Percentiles rank a stretch among this genome's conserved stretches.
Conservation (phyloP, 2,329 filamentous ascomycete genomes). For the Rugonectria rugulosa region DNA sequence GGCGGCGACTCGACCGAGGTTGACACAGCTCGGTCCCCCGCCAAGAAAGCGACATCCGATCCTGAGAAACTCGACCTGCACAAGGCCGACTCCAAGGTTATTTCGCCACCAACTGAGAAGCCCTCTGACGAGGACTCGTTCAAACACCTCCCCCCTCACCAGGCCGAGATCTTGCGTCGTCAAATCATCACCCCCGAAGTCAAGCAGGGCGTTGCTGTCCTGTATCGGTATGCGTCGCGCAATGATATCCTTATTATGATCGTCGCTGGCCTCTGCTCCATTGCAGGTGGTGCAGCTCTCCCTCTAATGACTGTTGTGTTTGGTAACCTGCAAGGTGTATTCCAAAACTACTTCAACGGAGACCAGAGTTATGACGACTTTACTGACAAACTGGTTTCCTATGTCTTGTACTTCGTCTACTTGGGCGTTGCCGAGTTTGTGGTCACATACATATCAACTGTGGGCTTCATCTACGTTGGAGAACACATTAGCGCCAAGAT, state of each 20-base stretch:
- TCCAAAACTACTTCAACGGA: constrained; percentile 67
- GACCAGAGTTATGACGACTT: constrained; percentile 62
- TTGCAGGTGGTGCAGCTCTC: constrained; percentile 76
- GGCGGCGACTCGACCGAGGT: constrained; percentile 45
- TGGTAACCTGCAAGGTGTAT: constrained; percentile 76
- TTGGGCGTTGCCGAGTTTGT: constrained; percentile 83
- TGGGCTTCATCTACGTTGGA: constrained; percentile 89
- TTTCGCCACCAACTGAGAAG: constrained; percentile 37
- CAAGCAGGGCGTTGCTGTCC: constrained; percentile 68
- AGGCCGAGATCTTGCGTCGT: constrained; percentile 71
- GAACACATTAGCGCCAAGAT: constrained; percentile 83
- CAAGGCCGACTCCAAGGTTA: constrained; percentile 55
- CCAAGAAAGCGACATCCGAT: constrained; percentile 24
- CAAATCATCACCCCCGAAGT: constrained; percentile 73
- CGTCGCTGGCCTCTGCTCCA: constrained; percentile 69
- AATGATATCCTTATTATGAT: constrained; percentile 70
- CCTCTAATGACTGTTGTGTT: constrained; percentile 86
- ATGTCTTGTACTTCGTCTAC: constrained; percentile 86
- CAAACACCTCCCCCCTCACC: constrained; percentile 68
- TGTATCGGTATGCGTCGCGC: constrained; percentile 75
- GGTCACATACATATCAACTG: constrained; percentile 79
- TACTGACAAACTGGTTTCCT: constrained; percentile 62
- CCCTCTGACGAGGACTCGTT: constrained; percentile 61
- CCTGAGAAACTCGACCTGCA: constrained; percentile 40
- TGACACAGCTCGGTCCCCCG: constrained; percentile 22